phyloP scores from a whole-genome alignment of 805 yeast species.

The Pichia manshurica region DNA sequence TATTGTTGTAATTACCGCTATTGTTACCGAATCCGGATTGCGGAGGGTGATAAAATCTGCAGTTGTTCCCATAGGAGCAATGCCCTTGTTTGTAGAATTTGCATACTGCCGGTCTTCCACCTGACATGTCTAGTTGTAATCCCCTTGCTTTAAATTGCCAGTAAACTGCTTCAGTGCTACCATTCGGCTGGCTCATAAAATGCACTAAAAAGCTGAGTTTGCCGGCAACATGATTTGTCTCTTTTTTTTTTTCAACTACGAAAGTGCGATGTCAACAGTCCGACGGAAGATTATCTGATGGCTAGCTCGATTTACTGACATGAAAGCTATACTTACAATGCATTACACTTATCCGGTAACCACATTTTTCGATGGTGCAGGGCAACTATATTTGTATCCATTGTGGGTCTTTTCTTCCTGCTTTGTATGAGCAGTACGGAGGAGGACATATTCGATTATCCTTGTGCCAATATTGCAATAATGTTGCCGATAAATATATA shows the following conservation, averaged over 20 bases:
- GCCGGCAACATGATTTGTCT: conserved; percentile 4
- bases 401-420: conserved; percentile 61
- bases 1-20: conserved; percentile 5
- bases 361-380: background rate
- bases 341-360: no score
- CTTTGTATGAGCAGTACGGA: conserved; percentile 67
- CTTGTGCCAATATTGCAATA: conserved; percentile 64
- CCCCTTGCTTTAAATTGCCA: no score
- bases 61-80: conserved; percentile 39
- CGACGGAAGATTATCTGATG: no score
- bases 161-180: no score
- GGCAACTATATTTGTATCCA: conserved; percentile 58
- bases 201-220: no score
- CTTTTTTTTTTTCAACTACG: background rate
- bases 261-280: no score
- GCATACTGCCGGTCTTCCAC: conserved; percentile 34
- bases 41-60: conserved; percentile 38
- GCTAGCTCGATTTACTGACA: no score
- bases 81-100: conserved; percentile 36
- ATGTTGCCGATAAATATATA: conserved; percentile 82
- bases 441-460: conserved; percentile 75
- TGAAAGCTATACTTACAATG: no score
- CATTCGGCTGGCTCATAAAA: no score
- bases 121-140: no score
- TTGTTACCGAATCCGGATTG: conserved; percentile 10